phyloP scores from a whole-genome alignment of 768 basidiomycete genomes.

The Erythrobasidium yunnanense region DNA sequence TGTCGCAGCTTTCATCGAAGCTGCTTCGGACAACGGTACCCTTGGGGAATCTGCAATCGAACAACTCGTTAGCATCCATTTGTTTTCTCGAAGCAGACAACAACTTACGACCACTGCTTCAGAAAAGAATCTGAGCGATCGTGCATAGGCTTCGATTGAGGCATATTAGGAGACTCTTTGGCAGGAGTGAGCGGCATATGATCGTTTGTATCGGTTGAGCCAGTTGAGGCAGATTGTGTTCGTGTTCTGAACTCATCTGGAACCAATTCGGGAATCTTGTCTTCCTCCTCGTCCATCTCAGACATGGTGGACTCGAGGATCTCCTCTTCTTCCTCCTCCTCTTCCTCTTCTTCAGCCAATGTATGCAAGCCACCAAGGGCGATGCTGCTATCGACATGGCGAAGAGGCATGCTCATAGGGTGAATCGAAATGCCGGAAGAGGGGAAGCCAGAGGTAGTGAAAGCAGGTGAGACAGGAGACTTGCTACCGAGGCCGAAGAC shows the following conservation, averaged over 20 bases:
- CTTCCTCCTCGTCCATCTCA: constrained; percentile 22
- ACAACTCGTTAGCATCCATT: constrained; percentile 2
- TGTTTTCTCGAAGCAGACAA: neutral
- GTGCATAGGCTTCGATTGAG: constrained; percentile 7
- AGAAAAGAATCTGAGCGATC: constrained; percentile 27
- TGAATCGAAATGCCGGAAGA: constrained; percentile 19
- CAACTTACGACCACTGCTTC: constrained; percentile 27
- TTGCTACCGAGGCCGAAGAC: neutral
- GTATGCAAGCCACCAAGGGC: constrained; percentile 28
- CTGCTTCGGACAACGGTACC: constrained; percentile 18
- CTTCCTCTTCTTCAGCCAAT: constrained; percentile 30
- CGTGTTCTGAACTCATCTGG: neutral
- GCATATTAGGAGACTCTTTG: constrained; percentile 10
- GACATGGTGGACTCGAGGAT: neutral
- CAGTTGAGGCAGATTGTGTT: constrained; percentile 25
- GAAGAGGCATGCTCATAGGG: constrained; percentile 4
- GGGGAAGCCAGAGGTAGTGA: constrained; percentile 14
- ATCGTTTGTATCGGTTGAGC: constrained; percentile 10
- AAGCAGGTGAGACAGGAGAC: constrained; percentile 2
- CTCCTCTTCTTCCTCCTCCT: constrained; percentile 11
- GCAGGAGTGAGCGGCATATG: constrained; percentile 25
- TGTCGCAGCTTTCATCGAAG: neutral
- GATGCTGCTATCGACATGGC: neutral
- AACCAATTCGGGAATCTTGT: constrained; percentile 28
- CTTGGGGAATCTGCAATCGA: constrained; percentile 1